Percentiles rank a stretch among this genome's conserved stretches.
Conservation (phyloP, 176 grass and related monocot genomes). For the Carex littledalei region DNA sequence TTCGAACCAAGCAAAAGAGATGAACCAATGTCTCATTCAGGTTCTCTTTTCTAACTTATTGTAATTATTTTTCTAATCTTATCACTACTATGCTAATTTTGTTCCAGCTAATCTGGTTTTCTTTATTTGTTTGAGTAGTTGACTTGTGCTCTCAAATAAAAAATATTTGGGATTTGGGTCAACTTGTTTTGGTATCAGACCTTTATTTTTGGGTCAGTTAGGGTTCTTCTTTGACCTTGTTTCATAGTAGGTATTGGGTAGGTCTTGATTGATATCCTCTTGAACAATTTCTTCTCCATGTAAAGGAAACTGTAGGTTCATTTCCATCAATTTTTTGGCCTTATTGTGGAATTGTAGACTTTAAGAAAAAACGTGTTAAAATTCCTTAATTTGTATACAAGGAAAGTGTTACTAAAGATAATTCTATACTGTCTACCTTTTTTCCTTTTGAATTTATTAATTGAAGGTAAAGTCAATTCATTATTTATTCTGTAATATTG, state of each 20-base stretch:
- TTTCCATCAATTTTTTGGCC: neutral
- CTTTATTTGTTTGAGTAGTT: neutral
- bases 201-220: neutral
- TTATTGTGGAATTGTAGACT: neutral
- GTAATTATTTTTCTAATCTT: neutral
- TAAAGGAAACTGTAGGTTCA: constrained; percentile 5
- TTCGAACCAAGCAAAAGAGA: neutral
- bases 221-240: neutral
- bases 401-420: neutral
- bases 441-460: constrained; percentile 3
- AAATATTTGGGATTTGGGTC: neutral
- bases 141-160: constrained; percentile 4
- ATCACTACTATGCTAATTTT: neutral
- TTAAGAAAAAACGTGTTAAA: neutral
- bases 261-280: neutral
- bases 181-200: neutral
- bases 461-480: neutral
- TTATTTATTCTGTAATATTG: neutral
- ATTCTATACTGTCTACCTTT: neutral
- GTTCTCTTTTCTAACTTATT: neutral
- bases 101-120: neutral
- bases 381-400: neutral
- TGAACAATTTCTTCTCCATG: neutral
- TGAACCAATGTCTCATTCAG: neutral
- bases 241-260: neutral